These are phyloP conservation scores for Thalassiosira allenii DNA, from an alignment of 352 stramenopile species.

Conservation along the genomic window DNA sequence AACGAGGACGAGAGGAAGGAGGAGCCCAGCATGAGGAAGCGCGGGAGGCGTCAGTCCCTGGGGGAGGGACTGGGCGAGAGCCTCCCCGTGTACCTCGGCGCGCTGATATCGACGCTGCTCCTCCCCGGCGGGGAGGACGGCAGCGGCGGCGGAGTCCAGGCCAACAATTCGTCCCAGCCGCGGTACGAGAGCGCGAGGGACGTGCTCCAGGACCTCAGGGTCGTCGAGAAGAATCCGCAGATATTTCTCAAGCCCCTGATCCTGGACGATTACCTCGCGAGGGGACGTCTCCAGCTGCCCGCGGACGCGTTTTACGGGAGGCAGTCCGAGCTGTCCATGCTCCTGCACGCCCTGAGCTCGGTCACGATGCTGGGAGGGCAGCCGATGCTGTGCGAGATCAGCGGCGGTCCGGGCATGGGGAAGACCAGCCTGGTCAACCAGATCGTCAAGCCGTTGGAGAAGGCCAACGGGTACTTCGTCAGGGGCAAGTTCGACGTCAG, in stretches of 20 bases:
- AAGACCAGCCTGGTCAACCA: conserved; percentile 38
- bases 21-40: conserved; percentile 8
- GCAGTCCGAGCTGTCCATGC: conserved; percentile 21
- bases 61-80: not conserved
- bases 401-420: not conserved
- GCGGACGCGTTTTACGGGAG: conserved; percentile 35
- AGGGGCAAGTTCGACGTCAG: conserved; percentile 32
- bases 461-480: conserved; percentile 21
- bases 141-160: too few relatives aligned
- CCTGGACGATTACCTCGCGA: conserved; percentile 14
- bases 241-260: conserved; percentile 5
- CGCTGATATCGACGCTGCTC: conserved; percentile 24
- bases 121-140: not conserved
- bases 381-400: not conserved
- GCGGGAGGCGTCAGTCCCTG: conserved; percentile 7
- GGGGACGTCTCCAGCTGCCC: conserved; percentile 9
- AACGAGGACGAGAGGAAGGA: not conserved
- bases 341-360: conserved; percentile 19
- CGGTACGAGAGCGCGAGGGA: conserved; percentile 8
- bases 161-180: not conserved
- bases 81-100: conserved; percentile 12
- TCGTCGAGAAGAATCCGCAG: conserved; percentile 13
- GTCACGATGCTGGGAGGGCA: conserved; percentile 6
- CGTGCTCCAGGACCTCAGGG: conserved; percentile 25
- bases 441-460: conserved; percentile 25